Evolutionary conservation across 768 basidiomycete species (phyloP), one percentile per base, ranked within the genome.

Genomic region (Tephrocybe sp.): DNA sequence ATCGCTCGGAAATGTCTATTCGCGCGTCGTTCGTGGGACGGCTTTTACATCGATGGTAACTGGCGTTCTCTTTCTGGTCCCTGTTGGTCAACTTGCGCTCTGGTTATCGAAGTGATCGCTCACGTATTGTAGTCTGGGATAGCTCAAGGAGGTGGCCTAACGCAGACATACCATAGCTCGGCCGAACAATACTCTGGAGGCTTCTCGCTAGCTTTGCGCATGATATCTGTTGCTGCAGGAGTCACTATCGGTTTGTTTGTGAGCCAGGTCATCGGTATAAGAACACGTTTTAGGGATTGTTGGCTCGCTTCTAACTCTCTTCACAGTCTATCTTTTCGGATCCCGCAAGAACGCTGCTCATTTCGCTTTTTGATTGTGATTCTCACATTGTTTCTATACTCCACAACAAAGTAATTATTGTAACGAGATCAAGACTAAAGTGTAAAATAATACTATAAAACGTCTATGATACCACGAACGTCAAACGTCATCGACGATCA

Each of bases 31-130:
- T 50, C 75, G 83, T 24, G 90, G 89, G 44, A 92, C 89, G 2
- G 89, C 92, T 3, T 94, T 93, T 64, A 91, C 89, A 0, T 83
- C 86, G 9, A 94, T 92, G 88, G 87, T 92, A n/a, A 88, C 91
- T 2, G 88, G 89, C n/a, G 86, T 95, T n/a, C 68, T 92, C 40
- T 92, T 93, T 66, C 73, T 93, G 18, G 91, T 94, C 9, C 91
- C 92, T 39, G 92, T 92, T 64, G 64, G 88, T 70, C 34, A 42
- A 30, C 6, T 35, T 8, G 3, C 13, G 19, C 28, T 12, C 16
- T 26, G 18, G 15, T 15, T 21, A n/a, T 35, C 6, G 24, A 9
- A 34, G 7, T 22, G n/a, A 9, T 27, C 9, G 18, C 22, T 16
- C 37, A 12, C 16, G 42, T 13, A 35, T 8, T 21, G 41, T 32